These are phyloP conservation scores for Diaporthe caulivora DNA, from an alignment of 2,329 filamentous ascomycete species.

Conservation along the genomic window DNA sequence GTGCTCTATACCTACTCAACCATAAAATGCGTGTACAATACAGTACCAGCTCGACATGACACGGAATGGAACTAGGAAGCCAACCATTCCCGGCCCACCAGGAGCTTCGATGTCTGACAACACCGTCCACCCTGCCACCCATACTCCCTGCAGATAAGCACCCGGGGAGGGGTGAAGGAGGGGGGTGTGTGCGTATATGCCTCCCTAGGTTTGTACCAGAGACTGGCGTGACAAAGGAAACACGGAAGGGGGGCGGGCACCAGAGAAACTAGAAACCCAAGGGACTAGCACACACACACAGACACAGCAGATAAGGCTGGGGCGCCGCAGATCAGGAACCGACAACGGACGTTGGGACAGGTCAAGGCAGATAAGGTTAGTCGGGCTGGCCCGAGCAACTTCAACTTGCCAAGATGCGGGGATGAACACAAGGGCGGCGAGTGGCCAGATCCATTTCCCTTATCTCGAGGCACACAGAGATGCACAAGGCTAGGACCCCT, in stretches of 20 bases:
- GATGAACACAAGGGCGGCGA: conserved; percentile 11
- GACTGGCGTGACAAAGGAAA: neutral
- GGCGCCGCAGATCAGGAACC: conserved; percentile 30
- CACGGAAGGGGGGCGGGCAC: neutral
- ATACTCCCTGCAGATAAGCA: conserved; percentile 29
- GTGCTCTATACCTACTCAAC: neutral
- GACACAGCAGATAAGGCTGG: conserved; percentile 20
- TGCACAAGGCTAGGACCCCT: neutral
- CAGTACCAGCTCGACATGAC: neutral
- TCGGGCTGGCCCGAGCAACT: conserved; percentile 30
- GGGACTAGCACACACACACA: neutral
- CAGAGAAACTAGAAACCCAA: neutral
- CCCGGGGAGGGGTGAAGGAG: conserved; percentile 16
- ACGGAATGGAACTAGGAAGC: neutral
- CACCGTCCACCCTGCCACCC: neutral
- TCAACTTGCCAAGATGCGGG: conserved; percentile 18
- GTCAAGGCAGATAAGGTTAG: conserved; percentile 31
- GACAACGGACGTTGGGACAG: conserved; percentile 29
- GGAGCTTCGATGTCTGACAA: conserved; percentile 17
- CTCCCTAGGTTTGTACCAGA: neutral
- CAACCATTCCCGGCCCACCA: neutral
- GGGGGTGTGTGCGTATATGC: neutral
- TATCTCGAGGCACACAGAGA: conserved; percentile 15
- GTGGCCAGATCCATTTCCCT: conserved; percentile 5
- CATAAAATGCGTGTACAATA: neutral